These are phyloP conservation scores for Odontarrhena argentea DNA, from an alignment of 345 rosid genomes.

Conservation along the genomic window DNA sequence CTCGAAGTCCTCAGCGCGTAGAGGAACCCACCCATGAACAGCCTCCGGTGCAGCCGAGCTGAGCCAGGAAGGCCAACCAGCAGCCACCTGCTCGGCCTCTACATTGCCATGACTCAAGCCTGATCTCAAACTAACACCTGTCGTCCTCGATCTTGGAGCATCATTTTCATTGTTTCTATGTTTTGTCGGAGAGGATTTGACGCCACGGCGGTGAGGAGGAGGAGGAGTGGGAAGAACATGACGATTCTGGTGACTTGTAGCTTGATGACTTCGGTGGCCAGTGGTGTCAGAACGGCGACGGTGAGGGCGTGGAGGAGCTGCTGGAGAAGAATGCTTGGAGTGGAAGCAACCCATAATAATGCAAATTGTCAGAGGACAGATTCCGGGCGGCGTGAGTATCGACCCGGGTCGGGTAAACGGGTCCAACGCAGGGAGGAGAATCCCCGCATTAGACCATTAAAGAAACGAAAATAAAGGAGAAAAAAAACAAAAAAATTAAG, in stretches of 20 bases:
- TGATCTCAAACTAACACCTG: constrained; percentile 47
- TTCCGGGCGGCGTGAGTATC: constrained; percentile 47
- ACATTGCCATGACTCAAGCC: constrained; percentile 52
- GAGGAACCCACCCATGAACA: constrained; percentile 72
- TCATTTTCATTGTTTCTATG: constrained; percentile 42
- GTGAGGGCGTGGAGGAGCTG: constrained; percentile 34
- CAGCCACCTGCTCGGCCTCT: constrained; percentile 66
- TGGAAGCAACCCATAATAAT: constrained; percentile 67
- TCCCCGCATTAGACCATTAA: constrained; percentile 50
- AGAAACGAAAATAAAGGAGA: constrained; percentile 24
- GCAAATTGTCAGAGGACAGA: constrained; percentile 14
- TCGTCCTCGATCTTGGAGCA: constrained; percentile 39
- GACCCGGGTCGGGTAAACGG: constrained; percentile 72
- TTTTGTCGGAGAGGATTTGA: constrained; percentile 36
- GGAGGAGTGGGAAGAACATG: constrained; percentile 35
- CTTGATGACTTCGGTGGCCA: constrained; percentile 27
- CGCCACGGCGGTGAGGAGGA: constrained; percentile 39
- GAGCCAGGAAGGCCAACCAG: constrained; percentile 86
- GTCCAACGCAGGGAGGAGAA: constrained; percentile 46
- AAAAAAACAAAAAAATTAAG: constrained; percentile 19
- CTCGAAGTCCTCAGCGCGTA: constrained; percentile 68
- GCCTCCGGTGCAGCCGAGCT: constrained; percentile 71
- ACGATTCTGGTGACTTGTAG: constrained; percentile 33
- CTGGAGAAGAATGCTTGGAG: constrained; percentile 56
- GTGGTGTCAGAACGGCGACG: constrained; percentile 25